Base-by-base conservation (phyloP, 441 rosid genomes). In the Eruca vesicaria region DNA sequence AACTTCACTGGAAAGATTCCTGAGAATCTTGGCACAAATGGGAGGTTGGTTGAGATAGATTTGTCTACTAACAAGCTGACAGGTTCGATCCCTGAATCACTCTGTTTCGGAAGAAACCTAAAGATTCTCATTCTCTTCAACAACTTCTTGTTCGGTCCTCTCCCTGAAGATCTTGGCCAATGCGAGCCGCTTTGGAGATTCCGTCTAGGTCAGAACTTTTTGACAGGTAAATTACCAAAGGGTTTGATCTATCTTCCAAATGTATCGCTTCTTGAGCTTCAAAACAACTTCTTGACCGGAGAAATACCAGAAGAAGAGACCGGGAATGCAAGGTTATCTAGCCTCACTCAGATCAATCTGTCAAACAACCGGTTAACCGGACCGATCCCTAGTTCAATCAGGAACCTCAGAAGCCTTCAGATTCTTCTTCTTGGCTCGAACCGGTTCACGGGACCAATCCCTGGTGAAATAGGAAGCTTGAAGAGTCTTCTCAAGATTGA, bases 21-120 rank as follows among this genome's bases (percentile, higher is more conserved):
- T 58, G 41, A 73, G 3, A 86, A 77, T 69, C 97, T 94, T 6
- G 98, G 98, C 72, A 74, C 79, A 66, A 92, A 86, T 32, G 92
- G 97, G 20, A 83, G 75, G 78, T 69, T 94, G 26, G 65, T 71
- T 19, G 84, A 77, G 78, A 86, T 94, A 9, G 98, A 94, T 75
- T 79, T 94, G 72, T 94, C 98, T 7, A 84, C 88, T 8, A 94
- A 94, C 72, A 94, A 90, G 83, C 92, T 94, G 41, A 94, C 98
- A 0, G 97, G 98, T 48, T 66, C 75, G 57, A 81, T 94, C 73
- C 98, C 98, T 7, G 84, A 77, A 29, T 73, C 88, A 9, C 85
- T 94, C 33, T 94, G 98, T 63, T 77, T 77, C 2, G 91, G 85
- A 21, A 88, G 88, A 78, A 84, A 63, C 72, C 90, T 94, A 45